phyloP scores from a whole-genome alignment of 345 rosid species.

The Nasturtium officinale region DNA sequence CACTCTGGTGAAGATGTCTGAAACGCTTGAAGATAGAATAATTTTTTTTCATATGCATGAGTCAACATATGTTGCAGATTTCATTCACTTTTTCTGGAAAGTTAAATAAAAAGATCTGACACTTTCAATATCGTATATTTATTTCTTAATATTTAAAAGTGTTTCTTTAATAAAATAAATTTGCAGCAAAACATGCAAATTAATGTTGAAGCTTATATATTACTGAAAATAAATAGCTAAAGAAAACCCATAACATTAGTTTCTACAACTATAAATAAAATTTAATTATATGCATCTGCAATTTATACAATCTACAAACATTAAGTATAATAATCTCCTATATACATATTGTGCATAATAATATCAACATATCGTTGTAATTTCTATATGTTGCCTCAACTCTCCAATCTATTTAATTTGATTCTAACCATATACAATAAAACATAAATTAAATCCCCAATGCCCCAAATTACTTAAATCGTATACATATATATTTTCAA shows the following conservation, averaged over 20 bases:
- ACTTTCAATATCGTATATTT: not conserved
- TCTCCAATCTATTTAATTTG: constrained; percentile 21
- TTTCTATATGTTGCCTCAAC: constrained; percentile 32
- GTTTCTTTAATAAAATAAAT: not conserved
- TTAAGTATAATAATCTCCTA: constrained; percentile 3
- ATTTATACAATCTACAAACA: constrained; percentile 25
- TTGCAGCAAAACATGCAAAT: not conserved
- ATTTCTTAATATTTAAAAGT: not conserved
- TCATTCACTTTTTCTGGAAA: not conserved
- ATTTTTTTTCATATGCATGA: not conserved
- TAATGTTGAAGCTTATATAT: not conserved
- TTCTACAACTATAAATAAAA: constrained; percentile 3
- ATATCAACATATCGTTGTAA: constrained; percentile 14
- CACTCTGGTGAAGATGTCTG: not conserved
- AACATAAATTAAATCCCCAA: constrained; percentile 24
- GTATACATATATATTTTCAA: constrained; percentile 24
- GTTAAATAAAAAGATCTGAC: not conserved
- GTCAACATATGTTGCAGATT: not conserved
- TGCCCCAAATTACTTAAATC: constrained; percentile 29
- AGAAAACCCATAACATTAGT: not conserved
- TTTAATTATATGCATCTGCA: constrained; percentile 1
- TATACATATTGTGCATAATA: constrained; percentile 1
- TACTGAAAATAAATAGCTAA: not conserved
- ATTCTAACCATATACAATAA: constrained; percentile 25
- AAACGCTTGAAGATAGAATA: not conserved